Conservation (phyloP, 345 rosid genomes). For the Populus deltoides region DNA sequence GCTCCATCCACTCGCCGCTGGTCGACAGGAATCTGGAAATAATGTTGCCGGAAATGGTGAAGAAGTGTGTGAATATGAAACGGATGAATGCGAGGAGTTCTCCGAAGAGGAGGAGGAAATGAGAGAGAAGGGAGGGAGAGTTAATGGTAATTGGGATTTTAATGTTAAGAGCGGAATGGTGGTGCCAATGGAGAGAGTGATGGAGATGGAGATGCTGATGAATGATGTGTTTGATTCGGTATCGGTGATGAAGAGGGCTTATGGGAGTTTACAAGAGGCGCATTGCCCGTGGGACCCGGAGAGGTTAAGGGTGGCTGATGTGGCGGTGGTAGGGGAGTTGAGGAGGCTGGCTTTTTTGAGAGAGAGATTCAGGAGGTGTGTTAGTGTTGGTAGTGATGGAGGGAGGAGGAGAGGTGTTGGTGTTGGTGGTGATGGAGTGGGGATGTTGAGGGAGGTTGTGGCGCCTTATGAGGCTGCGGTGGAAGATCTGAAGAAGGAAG, state of each 20-base stretch:
- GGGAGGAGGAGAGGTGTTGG: slow-evolving; percentile 19
- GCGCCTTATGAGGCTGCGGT: slow-evolving; percentile 92
- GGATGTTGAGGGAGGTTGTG: slow-evolving; percentile 72
- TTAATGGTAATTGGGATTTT: slow-evolving; percentile 7
- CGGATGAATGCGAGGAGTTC: slow-evolving; percentile 36
- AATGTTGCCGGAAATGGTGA: slow-evolving; percentile 24
- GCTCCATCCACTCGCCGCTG: slow-evolving; percentile 75
- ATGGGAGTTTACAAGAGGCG: slow-evolving; percentile 73
- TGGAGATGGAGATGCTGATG: slow-evolving; percentile 62
- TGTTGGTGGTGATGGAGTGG: slow-evolving; percentile 31
- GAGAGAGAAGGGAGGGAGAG: slow-evolving; percentile 3
- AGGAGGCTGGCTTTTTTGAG: slow-evolving; percentile 62
- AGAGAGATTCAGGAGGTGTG: slow-evolving; percentile 67
- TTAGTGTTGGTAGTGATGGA: slow-evolving; percentile 25
- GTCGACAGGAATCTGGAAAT: slow-evolving; percentile 44
- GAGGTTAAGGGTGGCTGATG: slow-evolving; percentile 78
- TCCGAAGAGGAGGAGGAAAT: slow-evolving; percentile 26
- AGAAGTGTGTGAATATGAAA: slow-evolving; percentile 30
- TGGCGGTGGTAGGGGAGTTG: slow-evolving; percentile 76
- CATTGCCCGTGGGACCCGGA: slow-evolving; percentile 97
- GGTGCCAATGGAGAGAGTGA: slow-evolving; percentile 25
- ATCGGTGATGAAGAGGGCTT: slow-evolving; percentile 69
- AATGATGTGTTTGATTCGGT: slow-evolving; percentile 73
- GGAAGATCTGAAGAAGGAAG: slow-evolving; percentile 81
- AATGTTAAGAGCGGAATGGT: slow-evolving; percentile 16